Evolutionary conservation across 345 rosid genomes (phyloP).

Genomic region (Carallia brachiata): DNA sequence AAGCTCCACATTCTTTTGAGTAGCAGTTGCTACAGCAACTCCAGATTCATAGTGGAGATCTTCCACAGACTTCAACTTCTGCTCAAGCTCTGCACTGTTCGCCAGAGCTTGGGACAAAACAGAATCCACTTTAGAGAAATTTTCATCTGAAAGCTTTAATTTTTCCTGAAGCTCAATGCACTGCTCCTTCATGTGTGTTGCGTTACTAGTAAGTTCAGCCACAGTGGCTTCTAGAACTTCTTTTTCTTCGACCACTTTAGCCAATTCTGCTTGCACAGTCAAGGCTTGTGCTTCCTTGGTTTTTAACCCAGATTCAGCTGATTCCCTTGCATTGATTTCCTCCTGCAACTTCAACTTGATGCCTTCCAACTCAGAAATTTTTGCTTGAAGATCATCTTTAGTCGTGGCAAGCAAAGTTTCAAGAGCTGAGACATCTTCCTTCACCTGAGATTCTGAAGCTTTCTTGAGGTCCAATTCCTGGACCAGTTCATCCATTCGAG

Average conservation of each 20-base stretch:
- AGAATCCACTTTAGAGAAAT: slow-evolving; percentile 58
- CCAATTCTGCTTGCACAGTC: slow-evolving; percentile 35
- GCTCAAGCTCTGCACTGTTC: slow-evolving; percentile 63
- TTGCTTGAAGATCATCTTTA: slow-evolving; percentile 57
- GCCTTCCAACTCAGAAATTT: slow-evolving; percentile 53
- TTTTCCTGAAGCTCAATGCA: slow-evolving; percentile 60
- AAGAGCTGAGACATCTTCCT: slow-evolving; percentile 55
- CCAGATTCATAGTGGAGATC: slow-evolving; percentile 58
- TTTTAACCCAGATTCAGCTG: slow-evolving; percentile 39
- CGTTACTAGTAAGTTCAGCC: slow-evolving; percentile 46
- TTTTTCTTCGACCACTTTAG: slow-evolving; percentile 43
- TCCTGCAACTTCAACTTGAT: slow-evolving; percentile 48
- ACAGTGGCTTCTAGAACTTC: slow-evolving; percentile 55
- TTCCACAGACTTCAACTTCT: slow-evolving; percentile 71
- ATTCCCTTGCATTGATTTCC: slow-evolving; percentile 47
- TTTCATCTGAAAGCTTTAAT: slow-evolving; percentile 64
- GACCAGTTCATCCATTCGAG: slow-evolving; percentile 47
- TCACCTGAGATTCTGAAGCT: slow-evolving; percentile 62
- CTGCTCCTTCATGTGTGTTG: slow-evolving; percentile 41
- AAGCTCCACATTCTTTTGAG: slow-evolving; percentile 72
- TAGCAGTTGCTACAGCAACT: slow-evolving; percentile 59
- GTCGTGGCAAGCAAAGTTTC: slow-evolving; percentile 42
- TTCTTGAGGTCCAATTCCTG: slow-evolving; percentile 61
- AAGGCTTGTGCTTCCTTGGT: slow-evolving; percentile 35
- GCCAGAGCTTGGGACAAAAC: slow-evolving; percentile 70